Conservation (phyloP, 176 grass and related monocot species). For the Oryza coarctata region DNA sequence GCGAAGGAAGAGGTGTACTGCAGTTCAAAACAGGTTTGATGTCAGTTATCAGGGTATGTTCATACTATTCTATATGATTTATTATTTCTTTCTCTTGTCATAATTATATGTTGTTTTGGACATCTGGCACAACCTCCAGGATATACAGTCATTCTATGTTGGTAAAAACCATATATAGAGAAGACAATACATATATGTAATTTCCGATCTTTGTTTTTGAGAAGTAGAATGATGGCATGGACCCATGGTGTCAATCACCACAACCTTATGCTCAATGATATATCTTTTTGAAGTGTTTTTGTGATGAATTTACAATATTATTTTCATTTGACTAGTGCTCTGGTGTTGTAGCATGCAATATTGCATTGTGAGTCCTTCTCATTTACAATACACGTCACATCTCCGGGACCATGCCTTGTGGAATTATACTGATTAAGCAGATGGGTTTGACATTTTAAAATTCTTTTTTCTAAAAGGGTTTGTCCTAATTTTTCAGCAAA, state of each 20-base stretch:
- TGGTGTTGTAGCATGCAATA: not conserved
- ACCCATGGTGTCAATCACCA: not conserved
- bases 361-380: not conserved
- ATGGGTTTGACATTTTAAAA: not conserved
- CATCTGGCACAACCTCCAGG: not conserved
- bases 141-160: not conserved
- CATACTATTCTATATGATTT: conserved; percentile 5
- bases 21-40: conserved; percentile 97
- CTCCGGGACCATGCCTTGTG: conserved; percentile 4
- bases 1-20: conserved; percentile 86
- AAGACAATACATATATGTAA: not conserved
- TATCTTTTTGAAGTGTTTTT: not conserved
- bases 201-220: not conserved
- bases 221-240: not conserved
- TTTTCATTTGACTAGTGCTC: not conserved
- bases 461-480: conserved; percentile 13
- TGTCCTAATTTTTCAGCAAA: conserved; percentile 73
- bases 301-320: not conserved
- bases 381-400: not conserved
- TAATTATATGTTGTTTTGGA: not conserved
- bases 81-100: not conserved
- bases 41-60: conserved; percentile 85
- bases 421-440: not conserved
- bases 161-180: not conserved
- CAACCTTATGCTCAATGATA: not conserved